phyloP scores from a whole-genome alignment of 495 filamentous ascomycete species.

The Podospora pseudopauciseta region DNA sequence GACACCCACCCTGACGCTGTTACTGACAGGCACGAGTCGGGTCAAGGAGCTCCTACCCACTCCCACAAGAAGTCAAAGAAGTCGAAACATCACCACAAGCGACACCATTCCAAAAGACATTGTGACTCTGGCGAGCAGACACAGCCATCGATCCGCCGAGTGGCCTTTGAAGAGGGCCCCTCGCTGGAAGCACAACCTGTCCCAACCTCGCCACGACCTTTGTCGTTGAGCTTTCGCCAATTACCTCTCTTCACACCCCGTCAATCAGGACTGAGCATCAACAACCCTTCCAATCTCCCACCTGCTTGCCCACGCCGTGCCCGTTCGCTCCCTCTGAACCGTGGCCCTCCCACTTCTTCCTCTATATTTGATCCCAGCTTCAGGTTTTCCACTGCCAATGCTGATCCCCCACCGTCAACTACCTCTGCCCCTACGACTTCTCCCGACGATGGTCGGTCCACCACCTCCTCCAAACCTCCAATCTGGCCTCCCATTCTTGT shows the following conservation, averaged over 20 bases:
- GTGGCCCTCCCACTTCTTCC: not conserved
- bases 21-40: not conserved
- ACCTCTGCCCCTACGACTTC: not conserved
- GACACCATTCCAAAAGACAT: not conserved
- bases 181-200: not conserved
- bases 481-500: not conserved
- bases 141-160: not conserved
- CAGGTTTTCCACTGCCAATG: not conserved
- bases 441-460: slow-evolving; percentile 20
- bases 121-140: not conserved
- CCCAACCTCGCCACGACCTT: not conserved
- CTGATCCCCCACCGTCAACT: not conserved
- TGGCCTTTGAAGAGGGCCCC: not conserved
- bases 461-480: not conserved
- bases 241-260: not conserved
- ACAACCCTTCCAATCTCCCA: not conserved
- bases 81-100: not conserved
- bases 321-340: not conserved
- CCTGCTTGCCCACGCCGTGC: not conserved
- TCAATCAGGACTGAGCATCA: not conserved
- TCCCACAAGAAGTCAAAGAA: not conserved
- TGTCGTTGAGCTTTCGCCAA: not conserved
- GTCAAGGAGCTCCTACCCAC: not conserved
- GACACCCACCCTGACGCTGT: not conserved
- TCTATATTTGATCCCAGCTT: not conserved